Percentiles rank a stretch among this genome's conserved stretches.
phyloP scores from a whole-genome alignment of 2,329 filamentous ascomycete species.

The Penicillium sp. region DNA sequence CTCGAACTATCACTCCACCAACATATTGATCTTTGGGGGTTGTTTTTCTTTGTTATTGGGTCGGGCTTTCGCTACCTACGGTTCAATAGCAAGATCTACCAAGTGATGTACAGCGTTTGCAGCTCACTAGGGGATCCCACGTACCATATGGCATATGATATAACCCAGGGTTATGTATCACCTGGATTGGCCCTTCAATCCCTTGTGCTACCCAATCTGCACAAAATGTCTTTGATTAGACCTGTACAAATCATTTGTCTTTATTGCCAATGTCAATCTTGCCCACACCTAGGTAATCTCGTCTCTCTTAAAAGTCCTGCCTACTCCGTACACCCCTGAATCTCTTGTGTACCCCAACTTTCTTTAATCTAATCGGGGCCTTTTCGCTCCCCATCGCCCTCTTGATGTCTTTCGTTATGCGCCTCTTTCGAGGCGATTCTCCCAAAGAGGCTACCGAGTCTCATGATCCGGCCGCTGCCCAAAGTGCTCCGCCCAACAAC shows the following conservation, averaged over 20 bases:
- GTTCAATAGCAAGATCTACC: too few species aligned
- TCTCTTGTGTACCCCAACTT: not conserved
- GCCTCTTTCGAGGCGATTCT: constrained; percentile 6
- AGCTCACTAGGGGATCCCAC: not conserved
- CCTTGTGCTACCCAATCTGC: constrained; percentile 3
- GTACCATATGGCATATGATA: constrained; percentile 8
- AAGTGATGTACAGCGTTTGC: not conserved
- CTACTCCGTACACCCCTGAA: not conserved
- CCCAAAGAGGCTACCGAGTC: constrained; percentile 10
- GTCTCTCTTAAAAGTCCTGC: not conserved
- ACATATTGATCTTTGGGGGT: not conserved
- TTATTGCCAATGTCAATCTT: constrained; percentile 19
- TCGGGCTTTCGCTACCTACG: too few species aligned
- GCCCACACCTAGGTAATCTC: constrained; percentile 1
- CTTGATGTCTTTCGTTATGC: constrained; percentile 3
- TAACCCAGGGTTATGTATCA: not conserved
- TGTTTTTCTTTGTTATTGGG: not conserved
- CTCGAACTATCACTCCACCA: not conserved
- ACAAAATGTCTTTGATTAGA: constrained; percentile 26
- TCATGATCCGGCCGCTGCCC: not conserved
- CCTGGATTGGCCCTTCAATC: constrained; percentile 10
- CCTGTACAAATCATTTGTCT: constrained; percentile 21
- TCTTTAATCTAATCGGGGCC: not conserved
- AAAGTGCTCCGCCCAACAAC: not conserved
- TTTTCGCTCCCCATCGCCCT: not conserved